phyloP scores from a whole-genome alignment of 257 asterid genomes.

The Solanum etuberosum region DNA sequence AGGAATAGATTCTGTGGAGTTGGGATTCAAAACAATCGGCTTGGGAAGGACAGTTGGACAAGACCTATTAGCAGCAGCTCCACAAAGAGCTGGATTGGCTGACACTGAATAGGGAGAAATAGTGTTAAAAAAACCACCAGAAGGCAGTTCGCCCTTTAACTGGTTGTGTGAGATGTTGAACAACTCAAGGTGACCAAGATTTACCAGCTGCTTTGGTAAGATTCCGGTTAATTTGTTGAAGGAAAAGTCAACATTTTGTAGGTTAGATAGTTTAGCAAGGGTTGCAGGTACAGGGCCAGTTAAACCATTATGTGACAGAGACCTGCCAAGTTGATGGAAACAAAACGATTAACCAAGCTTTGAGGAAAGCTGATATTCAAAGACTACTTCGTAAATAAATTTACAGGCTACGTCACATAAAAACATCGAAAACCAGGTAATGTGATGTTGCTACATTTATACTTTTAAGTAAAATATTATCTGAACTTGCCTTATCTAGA shows the following conservation, averaged over 20 bases:
- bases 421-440: not conserved
- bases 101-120: constrained; percentile 58
- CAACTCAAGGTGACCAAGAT: constrained; percentile 48
- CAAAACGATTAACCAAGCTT: not conserved
- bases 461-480: not conserved
- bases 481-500: not conserved
- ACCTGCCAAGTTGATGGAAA: constrained; percentile 32
- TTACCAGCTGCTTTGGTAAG: constrained; percentile 60
- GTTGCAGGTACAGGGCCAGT: constrained; percentile 50
- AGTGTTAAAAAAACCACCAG: constrained; percentile 71
- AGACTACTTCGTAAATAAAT: not conserved
- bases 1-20: constrained; percentile 48
- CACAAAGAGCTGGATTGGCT: constrained; percentile 76
- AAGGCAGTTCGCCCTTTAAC: constrained; percentile 69
- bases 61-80: constrained; percentile 44
- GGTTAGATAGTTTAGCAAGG: constrained; percentile 45
- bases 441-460: not conserved
- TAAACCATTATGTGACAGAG: constrained; percentile 50
- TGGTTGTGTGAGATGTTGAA: constrained; percentile 84
- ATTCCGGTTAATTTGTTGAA: constrained; percentile 65
- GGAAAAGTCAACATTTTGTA: constrained; percentile 54
- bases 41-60: constrained; percentile 70
- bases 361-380: not conserved
- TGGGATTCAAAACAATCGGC: constrained; percentile 82
- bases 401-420: not conserved